Conservation (phyloP, 495 filamentous ascomycete species). For the Aspergillus affinis region DNA sequence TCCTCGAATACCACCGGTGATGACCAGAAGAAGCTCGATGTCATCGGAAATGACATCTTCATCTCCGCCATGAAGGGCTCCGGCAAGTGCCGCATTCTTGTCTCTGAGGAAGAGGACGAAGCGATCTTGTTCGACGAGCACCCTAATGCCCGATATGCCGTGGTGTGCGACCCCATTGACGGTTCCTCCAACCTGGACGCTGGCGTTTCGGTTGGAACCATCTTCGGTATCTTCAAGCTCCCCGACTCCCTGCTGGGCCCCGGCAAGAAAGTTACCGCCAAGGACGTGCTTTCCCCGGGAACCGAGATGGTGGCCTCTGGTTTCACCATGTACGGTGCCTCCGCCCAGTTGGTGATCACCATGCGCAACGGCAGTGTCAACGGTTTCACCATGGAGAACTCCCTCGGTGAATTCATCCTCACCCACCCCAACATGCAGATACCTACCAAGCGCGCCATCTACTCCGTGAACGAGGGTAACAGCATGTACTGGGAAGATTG, state of each 20-base stretch:
- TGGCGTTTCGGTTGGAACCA: conserved; percentile 96
- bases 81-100: conserved; percentile 83
- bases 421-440: conserved; percentile 94
- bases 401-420: conserved; percentile 96
- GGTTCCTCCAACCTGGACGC: conserved; percentile 97
- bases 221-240: conserved; percentile 93
- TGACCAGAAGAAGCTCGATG: conserved; percentile 99
- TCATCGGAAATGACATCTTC: conserved; percentile 98
- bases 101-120: conserved; percentile 96
- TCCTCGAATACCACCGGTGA: conserved; percentile 95
- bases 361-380: conserved; percentile 94
- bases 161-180: conserved; percentile 97
- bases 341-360: conserved; percentile 92
- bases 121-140: conserved; percentile 82
- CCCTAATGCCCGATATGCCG: conserved; percentile 82
- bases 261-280: conserved; percentile 58
- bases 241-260: conserved; percentile 64
- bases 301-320: conserved; percentile 89
- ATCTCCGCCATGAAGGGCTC: conserved; percentile 89
- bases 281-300: conserved; percentile 85
- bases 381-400: conserved; percentile 95
- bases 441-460: conserved; percentile 77
- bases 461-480: conserved; percentile 99
- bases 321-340: conserved; percentile 99
- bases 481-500: conserved; percentile 92